These are phyloP conservation scores for Rosellinia necatrix DNA, from an alignment of 2,329 filamentous ascomycete genomes.

Conservation along the genomic window DNA sequence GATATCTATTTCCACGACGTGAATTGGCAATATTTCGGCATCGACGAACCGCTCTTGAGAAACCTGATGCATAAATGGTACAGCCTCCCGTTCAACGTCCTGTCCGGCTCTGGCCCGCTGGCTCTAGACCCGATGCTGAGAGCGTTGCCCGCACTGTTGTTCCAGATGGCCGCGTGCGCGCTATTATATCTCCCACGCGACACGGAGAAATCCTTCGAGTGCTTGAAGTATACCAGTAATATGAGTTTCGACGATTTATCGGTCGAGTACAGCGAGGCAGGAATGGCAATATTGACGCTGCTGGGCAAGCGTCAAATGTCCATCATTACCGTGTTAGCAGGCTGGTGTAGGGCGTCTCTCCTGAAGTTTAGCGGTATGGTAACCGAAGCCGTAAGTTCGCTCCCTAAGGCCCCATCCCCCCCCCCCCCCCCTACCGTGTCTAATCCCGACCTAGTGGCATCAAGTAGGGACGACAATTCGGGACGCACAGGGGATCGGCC, in stretches of 20 bases:
- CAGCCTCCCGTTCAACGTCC: slow-evolving; percentile 54
- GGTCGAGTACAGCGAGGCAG: slow-evolving; percentile 63
- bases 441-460: slow-evolving; percentile 52
- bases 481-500: slow-evolving; percentile 66
- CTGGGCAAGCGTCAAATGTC: slow-evolving; percentile 63
- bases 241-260: slow-evolving; percentile 67
- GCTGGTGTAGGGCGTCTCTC: slow-evolving; percentile 60
- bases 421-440: background rate
- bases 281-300: slow-evolving; percentile 56
- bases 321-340: slow-evolving; percentile 60
- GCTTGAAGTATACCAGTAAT: slow-evolving; percentile 61
- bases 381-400: slow-evolving; percentile 57
- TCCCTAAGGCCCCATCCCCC: background rate
- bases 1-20: slow-evolving; percentile 60
- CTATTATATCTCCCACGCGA: slow-evolving; percentile 57
- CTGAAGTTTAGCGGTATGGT: slow-evolving; percentile 64
- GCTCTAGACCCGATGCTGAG: slow-evolving; percentile 56
- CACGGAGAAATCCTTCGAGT: slow-evolving; percentile 55
- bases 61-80: slow-evolving; percentile 60
- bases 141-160: slow-evolving; percentile 63
- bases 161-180: slow-evolving; percentile 61
- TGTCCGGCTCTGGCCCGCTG: slow-evolving; percentile 55
- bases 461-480: slow-evolving; percentile 60
- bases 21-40: slow-evolving; percentile 62
- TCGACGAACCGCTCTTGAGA: slow-evolving; percentile 59